Evolutionary conservation across 768 basidiomycete genomes (phyloP).

Genomic region (Boletus subparvulus): DNA sequence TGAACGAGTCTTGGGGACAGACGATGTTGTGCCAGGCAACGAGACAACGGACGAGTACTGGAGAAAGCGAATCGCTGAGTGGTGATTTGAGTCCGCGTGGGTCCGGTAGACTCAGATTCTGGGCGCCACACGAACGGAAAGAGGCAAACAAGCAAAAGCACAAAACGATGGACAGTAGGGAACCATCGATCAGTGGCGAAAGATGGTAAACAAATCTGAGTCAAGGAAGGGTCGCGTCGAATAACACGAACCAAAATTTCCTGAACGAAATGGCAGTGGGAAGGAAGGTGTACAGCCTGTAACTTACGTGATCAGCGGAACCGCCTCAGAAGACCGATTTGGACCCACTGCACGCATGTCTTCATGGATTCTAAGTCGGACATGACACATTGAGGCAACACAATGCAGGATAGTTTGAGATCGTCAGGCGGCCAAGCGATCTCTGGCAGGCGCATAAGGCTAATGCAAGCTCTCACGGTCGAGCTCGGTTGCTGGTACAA

Average conservation of each 20-base stretch:
- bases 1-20: slow-evolving; percentile 5
- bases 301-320: slow-evolving; percentile 33
- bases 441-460: not conserved
- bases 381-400: not conserved
- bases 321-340: slow-evolving; percentile 19
- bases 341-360: slow-evolving; percentile 4
- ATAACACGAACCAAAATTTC: slow-evolving; percentile 17
- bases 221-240: slow-evolving; percentile 17
- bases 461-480: slow-evolving; percentile 4
- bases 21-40: slow-evolving; percentile 5
- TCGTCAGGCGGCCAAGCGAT: not conserved
- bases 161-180: slow-evolving; percentile 9
- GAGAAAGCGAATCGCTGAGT: slow-evolving; percentile 26
- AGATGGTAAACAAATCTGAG: slow-evolving; percentile 15
- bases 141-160: slow-evolving; percentile 11
- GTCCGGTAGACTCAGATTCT: slow-evolving; percentile 21
- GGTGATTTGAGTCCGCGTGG: slow-evolving; percentile 25
- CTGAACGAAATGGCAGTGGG: slow-evolving; percentile 18
- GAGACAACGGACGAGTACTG: not conserved
- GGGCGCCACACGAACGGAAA: slow-evolving; percentile 16
- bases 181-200: slow-evolving; percentile 16
- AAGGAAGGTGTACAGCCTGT: slow-evolving; percentile 19
- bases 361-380: not conserved
- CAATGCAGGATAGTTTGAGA: not conserved
- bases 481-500: not conserved